Evolutionary conservation across 768 basidiomycete species (phyloP), one percentile per base, ranked within the genome.

Genomic region (Pholiota molesta): DNA sequence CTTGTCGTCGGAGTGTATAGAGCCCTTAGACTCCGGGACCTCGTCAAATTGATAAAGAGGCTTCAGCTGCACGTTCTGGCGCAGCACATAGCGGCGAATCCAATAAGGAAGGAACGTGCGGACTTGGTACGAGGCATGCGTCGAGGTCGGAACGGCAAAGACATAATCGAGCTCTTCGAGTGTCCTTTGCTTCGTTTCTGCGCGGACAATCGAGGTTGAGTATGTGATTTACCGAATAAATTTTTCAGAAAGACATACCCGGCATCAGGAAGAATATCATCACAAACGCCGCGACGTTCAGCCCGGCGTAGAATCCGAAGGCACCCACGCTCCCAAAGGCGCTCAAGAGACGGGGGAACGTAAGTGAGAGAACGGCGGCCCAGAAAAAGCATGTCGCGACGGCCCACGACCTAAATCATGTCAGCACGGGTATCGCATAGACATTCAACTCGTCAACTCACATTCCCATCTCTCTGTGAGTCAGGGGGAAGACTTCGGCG

Each of bases 401-500:
- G 28, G 84, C 84, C 81, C 83, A 86, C 0, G 81, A 78, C 83
- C 81, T 82, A 19, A 26, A 45, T 61, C 21, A 49, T 26, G 21
- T 44, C 66, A 62, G 26, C 72, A 19, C 55, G 16, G 31, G 29
- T 35, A 68, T 70, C 55, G 75, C 69, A 17, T 73, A 70, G 5
- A 69, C 74, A 61, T 62, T 61, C 54, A 69, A 19, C 69, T 49
- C 42, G 13, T 29, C 42, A 5, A 69, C 76, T 67, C 51, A 80
- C 80, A 81, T 81, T 65, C 80, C 80, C 77, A 90, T 81, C 68
- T 92, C 91, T 68, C 92, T 80, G 62, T 91, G 84, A 31, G 89
- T 88, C 40, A 96, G 80, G 6, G 94, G 95, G 83, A 92, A 97
- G 13, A 91, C 94, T 74, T 96, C 95, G 3, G 94, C 94, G 4